Evolutionary conservation across 495 filamentous ascomycete species (phyloP).

Genomic region (Umbilicaria muhlenbergii): DNA sequence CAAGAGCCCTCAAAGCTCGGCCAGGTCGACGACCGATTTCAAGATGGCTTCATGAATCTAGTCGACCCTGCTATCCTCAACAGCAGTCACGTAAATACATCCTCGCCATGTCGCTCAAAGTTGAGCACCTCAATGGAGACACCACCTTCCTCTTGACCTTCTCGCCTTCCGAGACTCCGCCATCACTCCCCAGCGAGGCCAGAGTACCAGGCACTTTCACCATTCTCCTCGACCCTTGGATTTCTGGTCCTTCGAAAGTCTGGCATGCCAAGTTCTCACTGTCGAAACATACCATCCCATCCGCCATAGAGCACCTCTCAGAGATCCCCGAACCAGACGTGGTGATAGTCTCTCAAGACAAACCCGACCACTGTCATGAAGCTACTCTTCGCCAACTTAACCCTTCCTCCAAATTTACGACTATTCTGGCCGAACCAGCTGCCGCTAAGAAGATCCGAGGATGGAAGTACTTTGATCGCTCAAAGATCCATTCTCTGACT

Average conservation of each 20-base stretch:
- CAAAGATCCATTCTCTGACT: slow-evolving; percentile 34
- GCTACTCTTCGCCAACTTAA: slow-evolving; percentile 48
- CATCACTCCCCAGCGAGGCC: neutral
- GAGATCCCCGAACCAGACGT: slow-evolving; percentile 48
- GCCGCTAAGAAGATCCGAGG: slow-evolving; percentile 43
- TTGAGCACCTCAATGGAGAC: slow-evolving; percentile 55
- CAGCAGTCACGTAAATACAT: too few relatives aligned
- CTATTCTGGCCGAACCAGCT: slow-evolving; percentile 47
- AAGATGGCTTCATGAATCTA: too few relatives aligned
- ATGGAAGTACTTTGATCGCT: slow-evolving; percentile 49
- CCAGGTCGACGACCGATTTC: too few relatives aligned
- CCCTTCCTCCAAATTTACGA: slow-evolving; percentile 29
- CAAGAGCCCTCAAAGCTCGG: too few relatives aligned
- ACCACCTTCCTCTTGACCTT: slow-evolving; percentile 55
- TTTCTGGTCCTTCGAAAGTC: slow-evolving; percentile 43
- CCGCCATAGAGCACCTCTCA: slow-evolving; percentile 40
- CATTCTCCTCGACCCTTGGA: slow-evolving; percentile 59
- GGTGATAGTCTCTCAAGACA: slow-evolving; percentile 53
- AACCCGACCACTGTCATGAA: slow-evolving; percentile 56
- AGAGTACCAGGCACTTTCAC: slow-evolving; percentile 35
- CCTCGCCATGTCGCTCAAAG: slow-evolving; percentile 41
- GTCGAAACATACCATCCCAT: slow-evolving; percentile 32
- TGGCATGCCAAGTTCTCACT: slow-evolving; percentile 46
- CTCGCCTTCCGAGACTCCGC: slow-evolving; percentile 25
- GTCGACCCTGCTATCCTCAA: too few relatives aligned